Evolutionary conservation across 805 yeast genomes (phyloP).

Genomic region (Debaryomyces castellii): DNA sequence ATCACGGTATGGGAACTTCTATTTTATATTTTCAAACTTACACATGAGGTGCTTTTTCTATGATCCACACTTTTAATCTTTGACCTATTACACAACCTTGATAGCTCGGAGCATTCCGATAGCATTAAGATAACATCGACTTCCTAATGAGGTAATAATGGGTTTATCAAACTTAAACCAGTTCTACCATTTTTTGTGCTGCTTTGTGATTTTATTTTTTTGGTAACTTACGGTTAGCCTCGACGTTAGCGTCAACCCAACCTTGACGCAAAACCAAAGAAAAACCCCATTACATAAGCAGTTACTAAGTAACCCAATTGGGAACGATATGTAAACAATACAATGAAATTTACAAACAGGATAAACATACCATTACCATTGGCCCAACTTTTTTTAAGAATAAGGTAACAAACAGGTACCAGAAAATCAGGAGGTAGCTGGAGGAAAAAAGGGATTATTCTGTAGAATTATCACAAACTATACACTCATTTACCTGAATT

Average conservation of each 20-base stretch:
- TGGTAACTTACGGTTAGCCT: too few species aligned
- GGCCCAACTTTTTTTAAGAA: not conserved
- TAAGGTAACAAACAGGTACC: not conserved
- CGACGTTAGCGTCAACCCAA: not conserved
- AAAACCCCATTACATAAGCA: not conserved
- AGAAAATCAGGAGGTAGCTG: not conserved
- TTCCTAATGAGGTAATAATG: constrained; percentile 2
- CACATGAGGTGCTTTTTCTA: not conserved
- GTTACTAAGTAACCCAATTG: not conserved
- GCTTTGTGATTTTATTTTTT: too few species aligned
- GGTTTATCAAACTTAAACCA: too few species aligned
- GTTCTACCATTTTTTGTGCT: too few species aligned
- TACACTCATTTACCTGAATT: not conserved
- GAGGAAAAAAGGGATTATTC: not conserved
- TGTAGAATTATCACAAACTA: not conserved
- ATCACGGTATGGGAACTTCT: too few species aligned
- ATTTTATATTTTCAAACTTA: not conserved
- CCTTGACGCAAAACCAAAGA: not conserved
- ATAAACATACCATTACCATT: not conserved
- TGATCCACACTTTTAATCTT: not conserved
- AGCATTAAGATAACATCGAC: not conserved
- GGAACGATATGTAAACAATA: not conserved
- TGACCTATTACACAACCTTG: not conserved
- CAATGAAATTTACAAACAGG: not conserved
- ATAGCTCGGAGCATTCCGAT: not conserved